phyloP scores from a whole-genome alignment of 768 basidiomycete genomes.

The Terana coerulea region DNA sequence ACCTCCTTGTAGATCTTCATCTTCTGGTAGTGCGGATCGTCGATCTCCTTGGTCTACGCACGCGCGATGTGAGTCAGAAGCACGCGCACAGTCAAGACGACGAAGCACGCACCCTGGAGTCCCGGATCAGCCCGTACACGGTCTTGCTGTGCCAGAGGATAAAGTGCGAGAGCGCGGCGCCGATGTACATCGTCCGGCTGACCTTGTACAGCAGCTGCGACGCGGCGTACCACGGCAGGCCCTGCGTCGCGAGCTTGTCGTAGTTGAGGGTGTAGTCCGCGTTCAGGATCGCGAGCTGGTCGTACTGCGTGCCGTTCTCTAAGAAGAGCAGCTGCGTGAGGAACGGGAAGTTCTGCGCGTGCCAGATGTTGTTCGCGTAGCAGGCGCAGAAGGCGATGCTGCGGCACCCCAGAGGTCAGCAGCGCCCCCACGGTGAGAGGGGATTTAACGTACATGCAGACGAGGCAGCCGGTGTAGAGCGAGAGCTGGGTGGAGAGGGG shows the following conservation, averaged over 20 bases:
- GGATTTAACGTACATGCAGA: slow-evolving; percentile 30
- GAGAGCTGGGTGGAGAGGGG: slow-evolving; percentile 19
- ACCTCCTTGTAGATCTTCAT: slow-evolving; percentile 45
- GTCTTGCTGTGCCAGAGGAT: slow-evolving; percentile 52
- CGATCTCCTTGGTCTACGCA: slow-evolving; percentile 29
- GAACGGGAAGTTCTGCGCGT: slow-evolving; percentile 55
- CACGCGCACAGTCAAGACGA: slow-evolving; percentile 16
- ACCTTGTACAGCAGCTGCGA: slow-evolving; percentile 37
- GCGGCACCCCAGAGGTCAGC: not conserved
- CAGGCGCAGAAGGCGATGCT: slow-evolving; percentile 35
- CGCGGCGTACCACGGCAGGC: slow-evolving; percentile 44
- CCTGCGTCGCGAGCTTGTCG: slow-evolving; percentile 40
- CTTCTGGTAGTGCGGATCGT: slow-evolving; percentile 54
- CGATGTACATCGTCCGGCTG: slow-evolving; percentile 19
- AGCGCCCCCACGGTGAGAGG: slow-evolving; percentile 22
- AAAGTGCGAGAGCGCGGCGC: slow-evolving; percentile 20
- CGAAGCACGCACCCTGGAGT: slow-evolving; percentile 1
- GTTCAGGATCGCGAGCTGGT: slow-evolving; percentile 52
- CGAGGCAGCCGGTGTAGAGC: slow-evolving; percentile 21
- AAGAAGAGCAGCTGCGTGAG: slow-evolving; percentile 28
- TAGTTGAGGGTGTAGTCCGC: slow-evolving; percentile 48
- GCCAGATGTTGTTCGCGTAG: slow-evolving; percentile 48
- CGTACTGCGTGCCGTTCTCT: slow-evolving; percentile 47
- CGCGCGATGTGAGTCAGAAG: no score
- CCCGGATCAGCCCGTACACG: slow-evolving; percentile 34